phyloP scores from a whole-genome alignment of 2,329 filamentous ascomycete species.

The Cladosporium sp. region DNA sequence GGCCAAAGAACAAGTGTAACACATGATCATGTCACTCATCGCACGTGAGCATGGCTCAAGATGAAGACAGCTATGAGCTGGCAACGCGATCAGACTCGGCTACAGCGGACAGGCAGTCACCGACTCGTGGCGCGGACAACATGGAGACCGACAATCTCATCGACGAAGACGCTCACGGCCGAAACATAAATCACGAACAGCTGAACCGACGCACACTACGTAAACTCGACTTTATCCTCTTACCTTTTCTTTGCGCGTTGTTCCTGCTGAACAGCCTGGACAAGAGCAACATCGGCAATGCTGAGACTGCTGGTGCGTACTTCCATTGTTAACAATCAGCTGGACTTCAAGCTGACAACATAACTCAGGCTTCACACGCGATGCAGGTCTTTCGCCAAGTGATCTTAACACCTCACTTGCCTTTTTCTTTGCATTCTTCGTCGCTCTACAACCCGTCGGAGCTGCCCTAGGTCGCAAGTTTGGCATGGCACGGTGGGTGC shows the following conservation, averaged over 20 bases:
- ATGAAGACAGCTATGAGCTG: slow-evolving; percentile 13
- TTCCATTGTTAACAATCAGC: too few species aligned
- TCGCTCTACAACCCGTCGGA: slow-evolving; percentile 58
- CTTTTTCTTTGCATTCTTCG: slow-evolving; percentile 60
- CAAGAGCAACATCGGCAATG: slow-evolving; percentile 57
- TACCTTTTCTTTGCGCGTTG: slow-evolving; percentile 54
- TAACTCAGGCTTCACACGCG: slow-evolving; percentile 51
- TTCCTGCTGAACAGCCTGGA: slow-evolving; percentile 57
- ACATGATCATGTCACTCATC: not conserved
- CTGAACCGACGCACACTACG: slow-evolving; percentile 41
- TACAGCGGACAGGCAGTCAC: not conserved
- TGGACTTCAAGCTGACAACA: not conserved
- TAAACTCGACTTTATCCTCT: slow-evolving; percentile 52
- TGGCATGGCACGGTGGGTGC: slow-evolving; percentile 58
- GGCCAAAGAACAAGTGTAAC: not conserved
- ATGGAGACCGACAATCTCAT: not conserved
- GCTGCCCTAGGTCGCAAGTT: slow-evolving; percentile 59
- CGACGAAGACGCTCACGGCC: not conserved
- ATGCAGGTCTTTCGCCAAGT: slow-evolving; percentile 53
- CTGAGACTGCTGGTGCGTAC: slow-evolving; percentile 51
- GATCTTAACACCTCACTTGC: slow-evolving; percentile 59
- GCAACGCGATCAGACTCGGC: not conserved
- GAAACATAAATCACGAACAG: not conserved
- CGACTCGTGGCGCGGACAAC: not conserved
- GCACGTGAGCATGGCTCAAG: slow-evolving; percentile 10